phyloP scores from a whole-genome alignment of 257 asterid genomes.

The Solanum chilense region DNA sequence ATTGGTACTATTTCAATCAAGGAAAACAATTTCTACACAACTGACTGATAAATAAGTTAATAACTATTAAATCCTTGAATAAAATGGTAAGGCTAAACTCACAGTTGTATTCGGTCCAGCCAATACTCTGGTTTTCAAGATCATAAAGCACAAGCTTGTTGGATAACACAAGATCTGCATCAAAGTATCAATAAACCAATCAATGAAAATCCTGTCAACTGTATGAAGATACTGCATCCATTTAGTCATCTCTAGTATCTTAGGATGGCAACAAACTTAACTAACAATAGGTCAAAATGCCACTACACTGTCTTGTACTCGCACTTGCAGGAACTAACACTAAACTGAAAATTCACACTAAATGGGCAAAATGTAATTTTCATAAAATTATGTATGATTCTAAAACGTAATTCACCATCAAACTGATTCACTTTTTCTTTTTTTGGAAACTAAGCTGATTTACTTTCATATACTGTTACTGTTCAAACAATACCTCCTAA shows the following conservation, averaged over 20 bases:
- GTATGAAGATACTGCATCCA: neutral
- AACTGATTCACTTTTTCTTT: neutral
- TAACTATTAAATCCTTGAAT: neutral
- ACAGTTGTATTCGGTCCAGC: slow-evolving; percentile 78
- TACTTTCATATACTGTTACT: neutral
- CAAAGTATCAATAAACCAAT: neutral
- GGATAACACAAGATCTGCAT: slow-evolving; percentile 68
- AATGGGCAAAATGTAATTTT: neutral
- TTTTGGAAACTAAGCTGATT: neutral
- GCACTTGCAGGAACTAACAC: neutral
- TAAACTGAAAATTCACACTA: neutral
- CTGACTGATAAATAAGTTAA: neutral
- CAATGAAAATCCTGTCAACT: neutral
- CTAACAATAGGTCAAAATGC: neutral
- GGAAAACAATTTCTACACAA: neutral
- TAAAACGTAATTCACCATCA: neutral
- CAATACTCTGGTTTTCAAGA: slow-evolving; percentile 68
- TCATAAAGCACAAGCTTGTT: slow-evolving; percentile 80
- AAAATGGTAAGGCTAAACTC: slow-evolving; percentile 18
- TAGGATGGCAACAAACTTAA: neutral
- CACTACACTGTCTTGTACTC: neutral
- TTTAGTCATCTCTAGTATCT: neutral
- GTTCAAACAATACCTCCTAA: slow-evolving; percentile 52
- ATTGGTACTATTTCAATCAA: neutral
- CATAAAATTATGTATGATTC: neutral